Base-by-base conservation (phyloP, 768 basidiomycete species). In the Lactifluus echinatus region DNA sequence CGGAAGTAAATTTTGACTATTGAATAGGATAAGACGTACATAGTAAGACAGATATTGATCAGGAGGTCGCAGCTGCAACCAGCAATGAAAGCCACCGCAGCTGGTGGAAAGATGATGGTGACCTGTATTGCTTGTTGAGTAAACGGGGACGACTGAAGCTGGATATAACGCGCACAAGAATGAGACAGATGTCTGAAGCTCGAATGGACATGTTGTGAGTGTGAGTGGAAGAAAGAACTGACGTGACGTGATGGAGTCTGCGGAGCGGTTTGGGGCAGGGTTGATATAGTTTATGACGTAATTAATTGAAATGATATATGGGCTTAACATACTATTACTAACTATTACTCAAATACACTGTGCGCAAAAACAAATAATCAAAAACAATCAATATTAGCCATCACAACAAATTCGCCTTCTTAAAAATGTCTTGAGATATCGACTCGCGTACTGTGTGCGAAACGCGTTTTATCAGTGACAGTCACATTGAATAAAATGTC, bases 1-100 rank as follows among this genome's bases (percentile, higher is more conserved):
- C n/a, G n/a, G 36, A 12, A 31, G 34, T 8, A 12, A 1, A 0
- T 11, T 15, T 34, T 34, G 34, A 34, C 4, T 34, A 15, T 2
- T 1, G 14, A 34, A 17, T 37, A 2, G 17, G 57, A n/a, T 34
- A 14, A 24, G 33, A 69, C 82, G 51, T 67, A 90, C 89, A 86
- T 70, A 0, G 91, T 92, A 65, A 93, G 71, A 57, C 77, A 73
- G 57, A 93, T 81, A 72, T 87, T 93, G 72, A 93, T 89, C 64
- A 93, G 77, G 46, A 93, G 74, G 73, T 93, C 91, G 65, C 89
- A 91, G 60, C 84, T 81, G 69, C 91, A 94, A 31, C 91, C 91
- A 0, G 87, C 79, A 56, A 93, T 68, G 65, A 92, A 83, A 2
- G 73, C 83, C 0, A 82, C 88, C 0, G 88, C 87, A 0, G 89